Conservation (phyloP, 495 filamentous ascomycete genomes). For the Cudoniella acicularis region DNA sequence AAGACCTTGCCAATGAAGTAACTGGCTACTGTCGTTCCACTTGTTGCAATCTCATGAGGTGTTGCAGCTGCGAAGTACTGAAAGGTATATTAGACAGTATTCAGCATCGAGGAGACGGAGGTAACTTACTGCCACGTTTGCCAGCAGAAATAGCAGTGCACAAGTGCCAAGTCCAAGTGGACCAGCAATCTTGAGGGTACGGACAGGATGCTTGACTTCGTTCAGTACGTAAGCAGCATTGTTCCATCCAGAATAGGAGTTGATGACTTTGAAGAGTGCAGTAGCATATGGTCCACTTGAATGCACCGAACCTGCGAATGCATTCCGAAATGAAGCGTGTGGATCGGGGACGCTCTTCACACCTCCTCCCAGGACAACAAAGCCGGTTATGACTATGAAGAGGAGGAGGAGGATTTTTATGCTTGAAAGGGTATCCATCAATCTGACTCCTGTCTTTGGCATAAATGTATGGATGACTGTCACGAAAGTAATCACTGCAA, state of each 20-base stretch:
- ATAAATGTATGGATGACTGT: slow-evolving; percentile 46
- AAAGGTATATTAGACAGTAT: slow-evolving; percentile 37
- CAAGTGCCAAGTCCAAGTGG: slow-evolving; percentile 43
- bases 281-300: slow-evolving; percentile 41
- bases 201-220: slow-evolving; percentile 46
- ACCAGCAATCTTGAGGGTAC: slow-evolving; percentile 48
- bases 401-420: slow-evolving; percentile 45
- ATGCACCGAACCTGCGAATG: slow-evolving; percentile 31
- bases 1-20: slow-evolving; percentile 55
- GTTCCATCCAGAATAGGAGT: slow-evolving; percentile 41
- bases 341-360: slow-evolving; percentile 33
- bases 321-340: slow-evolving; percentile 28
- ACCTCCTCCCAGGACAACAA: slow-evolving; percentile 36
- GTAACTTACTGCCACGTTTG: slow-evolving; percentile 40
- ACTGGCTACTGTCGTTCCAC: slow-evolving; percentile 21
- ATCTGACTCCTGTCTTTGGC: slow-evolving; percentile 48
- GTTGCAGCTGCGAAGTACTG: slow-evolving; percentile 18
- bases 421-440: slow-evolving; percentile 46
- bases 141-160: slow-evolving; percentile 48
- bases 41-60: slow-evolving; percentile 16
- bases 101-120: slow-evolving; percentile 21
- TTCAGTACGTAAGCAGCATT: slow-evolving; percentile 32
- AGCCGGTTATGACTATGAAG: slow-evolving; percentile 40
- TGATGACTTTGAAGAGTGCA: slow-evolving; percentile 61
- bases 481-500: slow-evolving; percentile 41